Evolutionary conservation across 805 yeast genomes (phyloP).

Genomic region (Sugiyamaella smithiae): DNA sequence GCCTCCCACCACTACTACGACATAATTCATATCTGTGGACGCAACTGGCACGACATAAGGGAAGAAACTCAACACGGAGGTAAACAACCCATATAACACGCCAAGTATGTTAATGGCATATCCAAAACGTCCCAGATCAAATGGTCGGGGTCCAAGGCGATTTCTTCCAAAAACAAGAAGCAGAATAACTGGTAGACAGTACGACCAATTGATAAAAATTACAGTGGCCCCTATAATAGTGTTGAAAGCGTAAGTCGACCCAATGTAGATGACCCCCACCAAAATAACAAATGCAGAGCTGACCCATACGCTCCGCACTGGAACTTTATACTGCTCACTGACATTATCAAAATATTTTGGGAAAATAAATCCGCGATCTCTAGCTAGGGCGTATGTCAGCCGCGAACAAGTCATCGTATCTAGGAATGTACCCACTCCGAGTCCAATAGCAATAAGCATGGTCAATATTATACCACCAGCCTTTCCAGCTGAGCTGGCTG

Average conservation of each 20-base stretch:
- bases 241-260: slow-evolving; percentile 71
- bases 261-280: slow-evolving; percentile 60
- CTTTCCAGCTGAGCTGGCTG: slow-evolving; percentile 38
- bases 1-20: slow-evolving; percentile 53
- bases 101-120: slow-evolving; percentile 18
- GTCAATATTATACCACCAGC: slow-evolving; percentile 64
- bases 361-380: slow-evolving; percentile 78
- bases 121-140: slow-evolving; percentile 23
- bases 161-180: slow-evolving; percentile 20
- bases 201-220: slow-evolving; percentile 66
- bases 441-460: slow-evolving; percentile 63
- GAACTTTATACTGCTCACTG: slow-evolving; percentile 55
- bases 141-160: slow-evolving; percentile 22
- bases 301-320: slow-evolving; percentile 64
- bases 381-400: slow-evolving; percentile 75
- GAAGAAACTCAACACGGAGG: slow-evolving; percentile 23
- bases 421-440: slow-evolving; percentile 75
- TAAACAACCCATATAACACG: slow-evolving; percentile 17
- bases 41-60: slow-evolving; percentile 33
- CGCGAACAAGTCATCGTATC: slow-evolving; percentile 72
- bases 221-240: slow-evolving; percentile 86
- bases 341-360: slow-evolving; percentile 63
- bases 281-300: slow-evolving; percentile 59
- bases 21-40: slow-evolving; percentile 53
- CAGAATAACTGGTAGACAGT: slow-evolving; percentile 61